phyloP scores from a whole-genome alignment of 1,284 basidiomycete genomes.

The Pseudozyma sp. region DNA sequence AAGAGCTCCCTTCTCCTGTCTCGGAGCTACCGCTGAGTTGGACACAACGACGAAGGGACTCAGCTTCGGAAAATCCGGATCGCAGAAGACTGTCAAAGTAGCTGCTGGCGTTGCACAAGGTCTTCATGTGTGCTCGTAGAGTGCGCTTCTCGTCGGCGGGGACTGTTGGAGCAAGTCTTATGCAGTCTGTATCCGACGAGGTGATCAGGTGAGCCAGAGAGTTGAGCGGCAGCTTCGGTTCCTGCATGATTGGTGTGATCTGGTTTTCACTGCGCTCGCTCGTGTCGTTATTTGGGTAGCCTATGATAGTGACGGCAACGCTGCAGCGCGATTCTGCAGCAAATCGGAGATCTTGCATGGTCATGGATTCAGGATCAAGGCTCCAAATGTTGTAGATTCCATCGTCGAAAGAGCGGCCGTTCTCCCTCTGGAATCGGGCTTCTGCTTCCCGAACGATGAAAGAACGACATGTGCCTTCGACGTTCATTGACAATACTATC shows the following conservation, averaged over 20 bases:
- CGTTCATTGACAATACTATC: no score
- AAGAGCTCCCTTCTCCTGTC: no score
- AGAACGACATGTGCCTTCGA: no score
- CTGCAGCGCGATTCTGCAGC: no score
- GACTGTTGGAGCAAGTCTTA: not conserved
- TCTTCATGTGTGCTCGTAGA: not conserved
- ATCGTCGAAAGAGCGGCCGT: no score
- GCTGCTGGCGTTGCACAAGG: slow-evolving; percentile 7
- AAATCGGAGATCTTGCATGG: no score
- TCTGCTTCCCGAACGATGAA: no score
- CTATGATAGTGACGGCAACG: not conserved
- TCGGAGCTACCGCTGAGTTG: not conserved
- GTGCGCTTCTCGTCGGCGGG: not conserved
- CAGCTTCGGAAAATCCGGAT: slow-evolving; percentile 11
- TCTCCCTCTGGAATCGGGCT: no score
- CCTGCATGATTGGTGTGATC: not conserved
- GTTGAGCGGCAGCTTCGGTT: not conserved
- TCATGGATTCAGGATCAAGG: no score
- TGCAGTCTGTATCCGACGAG: not conserved
- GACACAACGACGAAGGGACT: not conserved
- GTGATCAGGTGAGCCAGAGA: not conserved
- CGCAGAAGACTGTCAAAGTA: not conserved
- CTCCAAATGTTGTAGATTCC: no score
- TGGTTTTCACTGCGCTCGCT: not conserved
- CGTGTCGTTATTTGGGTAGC: not conserved